Conservation (phyloP, 768 basidiomycete species). For the Podaxis sp. region DNA sequence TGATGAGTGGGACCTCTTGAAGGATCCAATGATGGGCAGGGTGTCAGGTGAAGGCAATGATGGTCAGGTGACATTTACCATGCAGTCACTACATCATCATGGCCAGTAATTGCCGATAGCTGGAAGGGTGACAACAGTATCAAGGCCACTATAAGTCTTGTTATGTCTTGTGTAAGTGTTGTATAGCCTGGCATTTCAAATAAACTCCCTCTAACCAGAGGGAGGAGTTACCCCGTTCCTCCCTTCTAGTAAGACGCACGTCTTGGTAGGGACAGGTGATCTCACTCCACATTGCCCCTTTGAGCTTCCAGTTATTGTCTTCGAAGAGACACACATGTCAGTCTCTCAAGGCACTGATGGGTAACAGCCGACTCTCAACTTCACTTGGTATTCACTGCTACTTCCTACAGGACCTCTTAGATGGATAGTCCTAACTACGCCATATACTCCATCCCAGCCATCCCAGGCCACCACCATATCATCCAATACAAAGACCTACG, state of each 20-base stretch:
- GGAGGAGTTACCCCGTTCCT: too few species aligned
- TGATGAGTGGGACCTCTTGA: too few species aligned
- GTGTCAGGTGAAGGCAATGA: too few species aligned
- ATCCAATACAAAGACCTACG: slow-evolving; percentile 13
- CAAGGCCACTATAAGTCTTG: too few species aligned
- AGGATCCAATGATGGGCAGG: too few species aligned
- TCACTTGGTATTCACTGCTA: not conserved
- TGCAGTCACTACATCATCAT: too few species aligned
- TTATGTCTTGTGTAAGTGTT: too few species aligned
- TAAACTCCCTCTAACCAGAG: too few species aligned
- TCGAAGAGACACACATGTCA: not conserved
- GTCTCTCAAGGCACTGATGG: not conserved
- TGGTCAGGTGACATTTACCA: too few species aligned
- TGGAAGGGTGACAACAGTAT: too few species aligned
- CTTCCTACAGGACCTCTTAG: not conserved
- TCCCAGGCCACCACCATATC: slow-evolving; percentile 11
- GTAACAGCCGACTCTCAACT: not conserved
- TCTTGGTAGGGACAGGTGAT: not conserved
- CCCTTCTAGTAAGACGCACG: not conserved
- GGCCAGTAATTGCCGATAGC: too few species aligned
- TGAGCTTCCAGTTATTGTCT: not conserved
- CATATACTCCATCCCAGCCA: slow-evolving; percentile 4
- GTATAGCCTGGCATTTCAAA: too few species aligned
- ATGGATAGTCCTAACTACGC: not conserved
- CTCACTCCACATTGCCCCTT: not conserved